phyloP scores from a whole-genome alignment of 805 yeast species.

The Candida odintsovae region DNA sequence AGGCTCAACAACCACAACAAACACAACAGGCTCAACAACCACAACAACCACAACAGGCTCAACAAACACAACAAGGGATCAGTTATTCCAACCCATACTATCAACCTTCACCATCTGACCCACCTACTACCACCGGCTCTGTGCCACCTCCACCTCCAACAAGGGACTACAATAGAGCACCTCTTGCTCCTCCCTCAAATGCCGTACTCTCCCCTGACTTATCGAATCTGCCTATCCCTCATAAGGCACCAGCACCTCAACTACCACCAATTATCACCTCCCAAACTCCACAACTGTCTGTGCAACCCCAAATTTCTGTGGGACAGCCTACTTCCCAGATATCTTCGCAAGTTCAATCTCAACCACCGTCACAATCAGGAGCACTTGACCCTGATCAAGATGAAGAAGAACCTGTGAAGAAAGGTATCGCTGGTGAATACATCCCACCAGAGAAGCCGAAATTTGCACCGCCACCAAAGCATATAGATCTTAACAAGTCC shows the following conservation, averaged over 20 bases:
- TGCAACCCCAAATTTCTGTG: not conserved
- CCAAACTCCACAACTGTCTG: not conserved
- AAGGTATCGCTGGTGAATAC: constrained; percentile 30
- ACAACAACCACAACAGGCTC: constrained; percentile 1
- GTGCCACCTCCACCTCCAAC: constrained; percentile 2
- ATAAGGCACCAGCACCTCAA: constrained; percentile 4
- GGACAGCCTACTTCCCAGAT: not conserved
- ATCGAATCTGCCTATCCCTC: constrained; percentile 16
- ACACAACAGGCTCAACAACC: not conserved
- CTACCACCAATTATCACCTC: not conserved
- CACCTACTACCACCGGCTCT: not conserved
- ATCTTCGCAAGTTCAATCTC: not conserved
- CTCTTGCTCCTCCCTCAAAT: constrained; percentile 7
- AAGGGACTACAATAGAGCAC: constrained; percentile 2
- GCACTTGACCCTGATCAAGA: not conserved
- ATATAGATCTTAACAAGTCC: constrained; percentile 5
- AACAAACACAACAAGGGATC: constrained; percentile 3
- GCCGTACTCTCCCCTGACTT: constrained; percentile 15
- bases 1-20: constrained; percentile 1
- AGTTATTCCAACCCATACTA: constrained; percentile 16
- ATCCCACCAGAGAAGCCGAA: constrained; percentile 27
- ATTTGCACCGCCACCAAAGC: constrained; percentile 32
- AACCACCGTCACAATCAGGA: constrained; percentile 1
- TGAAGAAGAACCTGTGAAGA: constrained; percentile 11
- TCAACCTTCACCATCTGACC: constrained; percentile 3